Evolutionary conservation across 495 filamentous ascomycete genomes (phyloP), one percentile per base, ranked within the genome.

Genomic region (Hypoxylon intermedium): DNA sequence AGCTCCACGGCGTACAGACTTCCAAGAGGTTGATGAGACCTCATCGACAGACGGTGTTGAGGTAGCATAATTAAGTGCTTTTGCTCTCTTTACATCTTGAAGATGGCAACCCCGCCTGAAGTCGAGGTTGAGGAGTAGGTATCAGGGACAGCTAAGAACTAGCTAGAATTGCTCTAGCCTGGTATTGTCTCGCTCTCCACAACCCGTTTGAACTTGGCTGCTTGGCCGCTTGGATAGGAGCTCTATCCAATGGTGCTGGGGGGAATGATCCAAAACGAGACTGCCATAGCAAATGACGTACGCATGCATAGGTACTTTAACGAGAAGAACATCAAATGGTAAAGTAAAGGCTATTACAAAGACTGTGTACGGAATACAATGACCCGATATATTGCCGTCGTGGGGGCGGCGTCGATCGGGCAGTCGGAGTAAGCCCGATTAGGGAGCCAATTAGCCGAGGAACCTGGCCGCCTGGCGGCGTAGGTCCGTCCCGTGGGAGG

Each of bases 221-320:
- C n/a, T n/a, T n/a, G n/a, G n/a, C n/a, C n/a, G n/a, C 21, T 52
- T 48, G 46, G 57, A 46, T 42, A n/a, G 18, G 45, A 50, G 34
- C 12, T 48, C 43, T 9, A 37, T 24, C 62, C 62, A 65, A 65
- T 60, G 62, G 57, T 36, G 52, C 48, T 11, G 46, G 18, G 52
- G n/a, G n/a, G 54, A 41, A 40, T 38, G 56, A 60, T 60, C 62
- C 51, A 15, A 48, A 65, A 60, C 26, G 40, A 65, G 55, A 52
- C 24, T 13, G 31, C 13, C 15, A 46, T 40, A 9, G 5, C 19
- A n/a, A 21, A 23, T 42, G 40, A 24, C 18, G 40, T 42, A 42
- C 7, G 2, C 12, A 16, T 37, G 3, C 6, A 16, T 5, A 16
- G 1, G 34, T 15, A 5, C 5, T 3, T 16, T 30, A 4, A 7